These are phyloP conservation scores for Inonotus obliquus DNA, from an alignment of 1,284 basidiomycete genomes.

Conservation along the genomic window DNA sequence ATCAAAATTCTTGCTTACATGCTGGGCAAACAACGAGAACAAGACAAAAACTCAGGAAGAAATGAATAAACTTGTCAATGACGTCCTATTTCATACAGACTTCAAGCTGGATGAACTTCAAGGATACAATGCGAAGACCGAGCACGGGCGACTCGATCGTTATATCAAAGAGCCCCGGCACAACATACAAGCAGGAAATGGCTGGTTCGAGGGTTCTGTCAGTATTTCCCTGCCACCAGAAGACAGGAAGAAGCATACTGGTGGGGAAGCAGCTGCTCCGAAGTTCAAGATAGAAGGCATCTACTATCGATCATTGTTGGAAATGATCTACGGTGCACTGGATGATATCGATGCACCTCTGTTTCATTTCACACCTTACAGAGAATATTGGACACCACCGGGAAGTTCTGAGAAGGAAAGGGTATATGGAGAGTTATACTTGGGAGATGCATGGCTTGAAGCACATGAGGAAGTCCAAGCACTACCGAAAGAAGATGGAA, in stretches of 20 bases:
- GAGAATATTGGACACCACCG: conserved; percentile 24
- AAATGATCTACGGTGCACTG: conserved; percentile 5
- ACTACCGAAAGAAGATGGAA: not conserved
- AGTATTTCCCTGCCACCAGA: not conserved
- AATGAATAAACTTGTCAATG: conserved; percentile 25
- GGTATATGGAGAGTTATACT: conserved; percentile 29
- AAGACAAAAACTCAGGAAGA: conserved; percentile 24
- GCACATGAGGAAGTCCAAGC: conserved; percentile 25
- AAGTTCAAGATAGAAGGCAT: conserved; percentile 6
- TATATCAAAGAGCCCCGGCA: not conserved
- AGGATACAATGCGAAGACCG: not conserved
- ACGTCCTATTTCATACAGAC: conserved; percentile 27
- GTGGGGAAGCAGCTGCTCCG: not conserved
- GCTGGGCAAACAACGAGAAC: conserved; percentile 24
- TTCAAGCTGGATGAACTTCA: not conserved
- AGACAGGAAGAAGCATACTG: not conserved
- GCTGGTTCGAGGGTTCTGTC: not conserved
- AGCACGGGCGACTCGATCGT: not conserved
- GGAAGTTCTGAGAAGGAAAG: conserved; percentile 13
- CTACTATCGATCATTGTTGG: conserved; percentile 6
- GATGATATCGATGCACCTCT: conserved; percentile 6
- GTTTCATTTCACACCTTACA: conserved; percentile 28
- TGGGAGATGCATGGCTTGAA: conserved; percentile 25
- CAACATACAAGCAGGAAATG: not conserved
- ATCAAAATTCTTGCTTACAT: not conserved